Percentiles rank a stretch among this genome's conserved stretches.
phyloP scores from a whole-genome alignment of 805 yeast species.

The Saturnispora hagleri region DNA sequence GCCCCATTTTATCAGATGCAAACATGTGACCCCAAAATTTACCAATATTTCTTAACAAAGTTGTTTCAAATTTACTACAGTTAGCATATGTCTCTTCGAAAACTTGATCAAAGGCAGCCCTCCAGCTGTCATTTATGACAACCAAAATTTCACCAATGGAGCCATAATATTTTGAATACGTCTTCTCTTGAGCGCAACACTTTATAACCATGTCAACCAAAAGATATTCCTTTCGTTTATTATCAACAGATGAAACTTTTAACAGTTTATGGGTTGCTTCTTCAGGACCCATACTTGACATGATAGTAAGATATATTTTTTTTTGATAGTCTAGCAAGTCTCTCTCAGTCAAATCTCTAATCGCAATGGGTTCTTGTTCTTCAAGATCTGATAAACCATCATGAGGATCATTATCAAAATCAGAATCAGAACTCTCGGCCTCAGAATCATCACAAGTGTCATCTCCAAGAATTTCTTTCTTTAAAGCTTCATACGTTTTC shows the following conservation, averaged over 20 bases:
- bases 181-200: conserved; percentile 77
- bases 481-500: conserved; percentile 34
- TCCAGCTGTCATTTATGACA: conserved; percentile 47
- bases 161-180: conserved; percentile 81
- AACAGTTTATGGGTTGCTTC: conserved; percentile 87
- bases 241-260: conserved; percentile 35
- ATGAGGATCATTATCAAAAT: conserved; percentile 13
- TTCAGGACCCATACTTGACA: conserved; percentile 85
- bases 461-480: conserved; percentile 37
- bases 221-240: conserved; percentile 36
- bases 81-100: conserved; percentile 49
- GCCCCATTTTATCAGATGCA: conserved; percentile 57
- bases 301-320: conserved; percentile 68
- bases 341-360: conserved; percentile 63
- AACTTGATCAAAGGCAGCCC: conserved; percentile 36
- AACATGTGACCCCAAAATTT: conserved; percentile 80
- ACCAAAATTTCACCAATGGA: conserved; percentile 61
- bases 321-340: conserved; percentile 60
- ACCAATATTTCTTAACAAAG: conserved; percentile 69
- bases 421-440: conserved; percentile 18
- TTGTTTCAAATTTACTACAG: conserved; percentile 61
- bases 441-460: conserved; percentile 20
- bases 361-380: conserved; percentile 21
- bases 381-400: not conserved
- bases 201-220: conserved; percentile 67